Percentiles rank a stretch among this genome's conserved stretches.
Conservation (phyloP, 805 yeast species). For the Yamadazyma sp. region DNA sequence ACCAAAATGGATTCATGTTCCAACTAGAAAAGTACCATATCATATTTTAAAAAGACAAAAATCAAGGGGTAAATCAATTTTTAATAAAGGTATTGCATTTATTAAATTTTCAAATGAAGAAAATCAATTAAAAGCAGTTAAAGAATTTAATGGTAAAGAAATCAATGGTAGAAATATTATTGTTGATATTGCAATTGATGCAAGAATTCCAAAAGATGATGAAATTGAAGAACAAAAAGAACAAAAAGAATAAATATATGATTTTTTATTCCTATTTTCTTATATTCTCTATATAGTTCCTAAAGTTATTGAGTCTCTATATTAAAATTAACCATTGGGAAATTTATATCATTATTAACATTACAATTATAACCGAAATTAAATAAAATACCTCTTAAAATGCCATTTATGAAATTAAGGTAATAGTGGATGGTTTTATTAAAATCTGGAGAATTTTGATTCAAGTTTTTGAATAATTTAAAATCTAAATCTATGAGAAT, state of each 20-base stretch:
- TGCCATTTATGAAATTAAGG: conserved; percentile 72
- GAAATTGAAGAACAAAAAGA: conserved; percentile 17
- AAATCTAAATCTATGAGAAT: conserved; percentile 71
- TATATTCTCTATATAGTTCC: background rate
- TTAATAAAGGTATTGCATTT: conserved; percentile 65
- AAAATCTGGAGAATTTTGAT: conserved; percentile 47
- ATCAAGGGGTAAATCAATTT: conserved; percentile 43
- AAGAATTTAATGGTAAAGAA: conserved; percentile 61
- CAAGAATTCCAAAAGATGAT: conserved; percentile 33
- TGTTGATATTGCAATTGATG: conserved; percentile 73
- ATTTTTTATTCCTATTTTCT: background rate
- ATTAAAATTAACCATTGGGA: conserved; percentile 68
- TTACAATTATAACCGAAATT: conserved; percentile 66
- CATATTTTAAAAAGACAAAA: conserved; percentile 42
- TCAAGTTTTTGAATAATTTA: conserved; percentile 52
- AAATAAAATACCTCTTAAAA: conserved; percentile 67
- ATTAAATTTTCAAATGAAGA: conserved; percentile 58
- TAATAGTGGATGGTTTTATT: conserved; percentile 49
- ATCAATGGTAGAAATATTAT: conserved; percentile 63
- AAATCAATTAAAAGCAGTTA: conserved; percentile 68
- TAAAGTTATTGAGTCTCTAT: conserved; percentile 47
- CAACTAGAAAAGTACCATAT: conserved; percentile 47
- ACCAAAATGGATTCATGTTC: conserved; percentile 60
- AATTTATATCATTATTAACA: conserved; percentile 63
- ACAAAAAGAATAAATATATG: conserved; percentile 12